A percentile compares a stretch with the other conserved stretches of the same genome.
Evolutionary conservation across 106 monocot genomes (phyloP).

Genomic region (Dactylorhiza incarnata): DNA sequence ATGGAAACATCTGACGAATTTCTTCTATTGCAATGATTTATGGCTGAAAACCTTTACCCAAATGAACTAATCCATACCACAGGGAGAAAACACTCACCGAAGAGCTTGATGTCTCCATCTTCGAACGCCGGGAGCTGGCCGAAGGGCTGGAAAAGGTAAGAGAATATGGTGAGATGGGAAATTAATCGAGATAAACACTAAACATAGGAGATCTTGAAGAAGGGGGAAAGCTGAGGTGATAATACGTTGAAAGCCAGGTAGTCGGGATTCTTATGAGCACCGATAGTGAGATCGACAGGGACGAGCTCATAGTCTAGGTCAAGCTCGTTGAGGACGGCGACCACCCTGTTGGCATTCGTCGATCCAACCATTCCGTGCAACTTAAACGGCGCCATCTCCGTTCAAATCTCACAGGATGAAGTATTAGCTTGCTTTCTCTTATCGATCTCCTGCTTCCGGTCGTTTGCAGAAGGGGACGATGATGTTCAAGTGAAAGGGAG

Average conservation of each 20-base stretch:
- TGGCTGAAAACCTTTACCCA: background rate
- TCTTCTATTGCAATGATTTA: background rate
- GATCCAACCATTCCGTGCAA: constrained; percentile 24
- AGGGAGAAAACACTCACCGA: constrained; percentile 11
- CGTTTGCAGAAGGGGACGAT: background rate
- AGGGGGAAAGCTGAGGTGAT: background rate
- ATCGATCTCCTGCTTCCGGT: background rate
- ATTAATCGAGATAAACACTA: background rate
- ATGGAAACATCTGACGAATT: background rate
- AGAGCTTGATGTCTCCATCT: constrained; percentile 41
- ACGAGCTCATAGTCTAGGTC: constrained; percentile 35
- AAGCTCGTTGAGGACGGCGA: constrained; percentile 33
- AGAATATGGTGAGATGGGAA: background rate
- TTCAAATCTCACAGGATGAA: background rate
- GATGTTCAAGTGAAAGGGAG: background rate
- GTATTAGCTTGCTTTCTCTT: background rate
- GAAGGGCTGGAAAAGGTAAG: constrained; percentile 33
- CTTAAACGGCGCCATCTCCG: constrained; percentile 11
- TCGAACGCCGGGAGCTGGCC: constrained; percentile 38
- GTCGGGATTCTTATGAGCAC: constrained; percentile 46
- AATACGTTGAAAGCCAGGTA: constrained; percentile 55
- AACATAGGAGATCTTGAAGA: background rate
- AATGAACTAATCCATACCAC: background rate
- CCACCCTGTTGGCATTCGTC: constrained; percentile 18
- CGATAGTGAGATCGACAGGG: constrained; percentile 29